Evolutionary conservation across 345 rosid genomes (phyloP).

Genomic region (Barbarea vulgaris): DNA sequence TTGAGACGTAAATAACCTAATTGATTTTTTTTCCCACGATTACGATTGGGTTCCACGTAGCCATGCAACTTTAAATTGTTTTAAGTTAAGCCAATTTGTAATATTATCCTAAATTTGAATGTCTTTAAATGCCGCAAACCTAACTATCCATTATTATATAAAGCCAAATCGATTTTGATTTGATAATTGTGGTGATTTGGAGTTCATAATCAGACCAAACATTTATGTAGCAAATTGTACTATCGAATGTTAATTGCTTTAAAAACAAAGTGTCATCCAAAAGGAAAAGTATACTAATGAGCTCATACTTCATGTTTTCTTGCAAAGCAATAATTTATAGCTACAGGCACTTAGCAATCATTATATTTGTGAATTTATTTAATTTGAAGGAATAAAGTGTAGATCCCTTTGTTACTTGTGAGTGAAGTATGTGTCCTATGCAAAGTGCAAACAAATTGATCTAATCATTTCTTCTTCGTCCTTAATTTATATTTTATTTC

Average conservation of each 20-base stretch:
- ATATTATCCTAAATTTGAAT: constrained; percentile 11
- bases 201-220: constrained; percentile 11
- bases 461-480: constrained; percentile 3
- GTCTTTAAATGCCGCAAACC: constrained; percentile 13
- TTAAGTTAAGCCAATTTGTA: background rate
- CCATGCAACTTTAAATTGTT: constrained; percentile 28
- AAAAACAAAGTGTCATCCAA: background rate
- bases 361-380: constrained; percentile 9
- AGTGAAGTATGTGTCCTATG: constrained; percentile 15
- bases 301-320: constrained; percentile 2
- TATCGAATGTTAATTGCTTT: background rate
- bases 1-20: constrained; percentile 32
- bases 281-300: background rate
- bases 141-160: constrained; percentile 25
- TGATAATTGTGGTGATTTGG: constrained; percentile 14
- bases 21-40: background rate
- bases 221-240: constrained; percentile 16
- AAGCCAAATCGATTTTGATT: constrained; percentile 6
- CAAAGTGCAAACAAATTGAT: constrained; percentile 13
- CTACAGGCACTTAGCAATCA: constrained; percentile 27
- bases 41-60: constrained; percentile 22
- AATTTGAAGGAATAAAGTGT: constrained; percentile 22
- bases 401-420: constrained; percentile 17
- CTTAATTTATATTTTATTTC: background rate
- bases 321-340: constrained; percentile 1